Percentiles rank a stretch among this genome's conserved stretches.
Evolutionary conservation across 2,329 filamentous ascomycete genomes (phyloP).

Genomic region (Pseudocercospora pini-densiflorae): DNA sequence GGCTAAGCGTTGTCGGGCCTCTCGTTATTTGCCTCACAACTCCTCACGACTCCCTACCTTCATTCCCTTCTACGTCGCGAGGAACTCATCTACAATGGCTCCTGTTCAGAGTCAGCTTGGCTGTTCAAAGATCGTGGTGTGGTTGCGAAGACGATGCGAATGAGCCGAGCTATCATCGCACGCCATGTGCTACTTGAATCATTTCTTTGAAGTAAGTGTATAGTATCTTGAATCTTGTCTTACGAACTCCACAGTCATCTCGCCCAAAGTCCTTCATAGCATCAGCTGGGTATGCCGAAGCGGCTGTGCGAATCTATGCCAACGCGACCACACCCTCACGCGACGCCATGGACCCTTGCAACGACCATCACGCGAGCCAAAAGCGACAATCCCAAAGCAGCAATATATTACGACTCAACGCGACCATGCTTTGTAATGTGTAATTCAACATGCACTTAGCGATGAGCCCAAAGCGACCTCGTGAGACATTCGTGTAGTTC

Average conservation of each 20-base stretch:
- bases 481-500: conserved; percentile 5
- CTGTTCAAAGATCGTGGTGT: too few species aligned
- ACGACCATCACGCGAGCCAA: background rate
- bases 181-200: conserved; percentile 1
- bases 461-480: background rate
- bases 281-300: too few species aligned
- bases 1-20: background rate
- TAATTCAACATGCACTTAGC: conserved; percentile 5
- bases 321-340: background rate
- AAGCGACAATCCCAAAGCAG: conserved; percentile 12
- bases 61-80: background rate
- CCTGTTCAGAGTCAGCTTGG: too few species aligned
- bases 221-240: background rate
- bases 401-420: background rate
- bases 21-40: conserved; percentile 3
- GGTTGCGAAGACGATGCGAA: too few species aligned
- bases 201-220: background rate
- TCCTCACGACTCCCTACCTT: too few species aligned
- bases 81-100: too few species aligned
- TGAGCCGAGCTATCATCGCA: background rate
- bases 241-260: too few species aligned
- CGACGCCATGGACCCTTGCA: background rate
- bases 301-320: background rate
- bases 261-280: too few species aligned
- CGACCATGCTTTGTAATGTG: background rate